Evolutionary conservation across 805 yeast genomes (phyloP), one percentile per base, ranked within the genome.

Genomic region (Phaffomyces thermotolerans): DNA sequence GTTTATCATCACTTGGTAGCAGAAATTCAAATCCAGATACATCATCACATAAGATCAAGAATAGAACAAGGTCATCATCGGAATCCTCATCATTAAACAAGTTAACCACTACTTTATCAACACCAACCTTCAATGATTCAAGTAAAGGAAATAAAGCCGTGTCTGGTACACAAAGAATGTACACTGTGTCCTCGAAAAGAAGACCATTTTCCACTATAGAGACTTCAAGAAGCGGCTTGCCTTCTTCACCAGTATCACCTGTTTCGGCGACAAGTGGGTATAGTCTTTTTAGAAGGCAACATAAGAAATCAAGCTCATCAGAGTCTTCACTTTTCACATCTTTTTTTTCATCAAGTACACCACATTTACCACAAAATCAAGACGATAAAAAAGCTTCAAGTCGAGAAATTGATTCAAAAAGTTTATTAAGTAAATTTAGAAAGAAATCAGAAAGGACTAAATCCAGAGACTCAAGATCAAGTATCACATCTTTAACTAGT

Each of bases 241-340:
- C 62, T 17, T 41, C 63, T 14, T 64, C 72, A 4, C 69, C 71
- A 3, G 61, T 66, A 0, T 60, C 68, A 0, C 69, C 71, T 2
- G 61, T 66, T 0, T 60, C 68, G 0, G 53, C 64, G 2, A 22
- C 42, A 13, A 65, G 31, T 12, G 33, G 53, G 3, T 54, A 65
- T 33, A 73, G 74, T 24, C 70, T 82, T 41, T 81, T 82, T 64
- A 68, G 84, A 50, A 73, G 80, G 48, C 85, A 80, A 46, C 87
- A 81, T 52, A 71, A 75, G 39, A 72, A 84, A 44, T 73, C 82
- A n/a, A 75, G 72, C 39, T 79, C 85, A 0, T 74, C 81, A 0
- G 83, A 78, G 43, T 69, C 78, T 1, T 70, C 79, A 0, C 44
- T 69, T 2, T 59, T 69, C 44, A 68, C 63, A 27, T 52, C 64